Base-by-base conservation (phyloP, 2,329 filamentous ascomycete genomes). In the Malbranchea cinnamomea region DNA sequence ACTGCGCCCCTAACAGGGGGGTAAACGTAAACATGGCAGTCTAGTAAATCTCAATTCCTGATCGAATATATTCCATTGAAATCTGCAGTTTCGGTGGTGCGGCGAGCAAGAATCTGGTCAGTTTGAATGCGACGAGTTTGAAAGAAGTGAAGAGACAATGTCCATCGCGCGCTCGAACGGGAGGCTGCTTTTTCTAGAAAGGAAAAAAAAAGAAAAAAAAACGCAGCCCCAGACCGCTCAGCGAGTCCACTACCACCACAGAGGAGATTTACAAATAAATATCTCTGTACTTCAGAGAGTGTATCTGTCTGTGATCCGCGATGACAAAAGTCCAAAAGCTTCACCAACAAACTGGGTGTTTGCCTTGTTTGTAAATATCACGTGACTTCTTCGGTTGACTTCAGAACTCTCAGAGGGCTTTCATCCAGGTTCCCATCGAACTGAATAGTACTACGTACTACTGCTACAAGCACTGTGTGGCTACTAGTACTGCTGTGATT, bases 11-110 rank as follows among this genome's bases (percentile, higher is more conserved):
- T 44, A 93, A 76, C 34, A 98, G 66, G 26, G 89, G 76, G 48
- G 80, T 91, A 59, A 95, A 94, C 41, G 79, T 92, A 65, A 98
- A 95, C 89, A 98, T 98, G 15, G 37, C 47, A 22, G 9, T 9
- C 20, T 10, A 11, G 13, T 10, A 14, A 16, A 31, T 5, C 18
- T 14, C 21, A 21, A 18, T 20, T 11, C 4, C 8, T 14, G n/a
- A 11, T 13, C 6, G 5, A 18, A 21, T 29, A 18, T 18, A 12
- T 18, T 11, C 11, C 3, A 11, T 14, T 22, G 9, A 22, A 22
- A 22, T 9, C 11, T 22, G 20, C 9, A 11, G 3, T 11, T 9
- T 11, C 11, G 11, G 17, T 16, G 21, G n/a, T 23, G 22, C 12
- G 10, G 23, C 18, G 10, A 31, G 13, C 28, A 22, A 29, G 18